Conservation (phyloP, 306 rosid genomes). For the Aeschynomene evenia region DNA sequence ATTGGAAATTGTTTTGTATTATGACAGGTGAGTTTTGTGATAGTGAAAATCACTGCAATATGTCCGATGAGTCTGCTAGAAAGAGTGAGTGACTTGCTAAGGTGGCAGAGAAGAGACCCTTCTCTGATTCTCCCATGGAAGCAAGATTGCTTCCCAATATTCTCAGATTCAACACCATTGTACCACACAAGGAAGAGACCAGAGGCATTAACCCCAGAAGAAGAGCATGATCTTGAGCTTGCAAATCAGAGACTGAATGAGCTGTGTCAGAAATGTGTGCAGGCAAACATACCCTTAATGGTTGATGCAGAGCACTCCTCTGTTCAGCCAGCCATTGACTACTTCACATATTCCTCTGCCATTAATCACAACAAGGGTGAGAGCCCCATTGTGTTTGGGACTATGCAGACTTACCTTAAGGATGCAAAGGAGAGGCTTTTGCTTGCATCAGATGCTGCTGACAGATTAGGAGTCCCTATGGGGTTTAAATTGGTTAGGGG, state of each 20-base stretch:
- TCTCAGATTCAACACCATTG: conserved; percentile 59
- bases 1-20: background rate
- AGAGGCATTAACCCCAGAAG: conserved; percentile 52
- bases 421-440: conserved; percentile 74
- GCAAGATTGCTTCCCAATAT: conserved; percentile 61
- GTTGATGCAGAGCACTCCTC: conserved; percentile 83
- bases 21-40: conserved; percentile 61
- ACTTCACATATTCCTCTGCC: conserved; percentile 75
- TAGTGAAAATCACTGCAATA: conserved; percentile 80
- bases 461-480: conserved; percentile 60
- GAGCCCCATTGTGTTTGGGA: conserved; percentile 58
- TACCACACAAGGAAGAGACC: conserved; percentile 72
- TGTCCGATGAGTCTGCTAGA: conserved; percentile 72
- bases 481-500: conserved; percentile 92
- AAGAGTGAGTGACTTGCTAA: conserved; percentile 69
- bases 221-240: conserved; percentile 63
- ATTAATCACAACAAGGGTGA: conserved; percentile 52
- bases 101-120: conserved; percentile 83
- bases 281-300: conserved; percentile 55
- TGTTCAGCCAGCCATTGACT: conserved; percentile 90
- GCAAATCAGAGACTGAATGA: conserved; percentile 53
- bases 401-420: conserved; percentile 77
- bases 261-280: conserved; percentile 54
- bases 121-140: conserved; percentile 76
- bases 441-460: conserved; percentile 47